These are phyloP conservation scores for Sphagnum magellanicum DNA, from an alignment of 228 moss, liverwort and hornwort species.

Conservation along the genomic window DNA sequence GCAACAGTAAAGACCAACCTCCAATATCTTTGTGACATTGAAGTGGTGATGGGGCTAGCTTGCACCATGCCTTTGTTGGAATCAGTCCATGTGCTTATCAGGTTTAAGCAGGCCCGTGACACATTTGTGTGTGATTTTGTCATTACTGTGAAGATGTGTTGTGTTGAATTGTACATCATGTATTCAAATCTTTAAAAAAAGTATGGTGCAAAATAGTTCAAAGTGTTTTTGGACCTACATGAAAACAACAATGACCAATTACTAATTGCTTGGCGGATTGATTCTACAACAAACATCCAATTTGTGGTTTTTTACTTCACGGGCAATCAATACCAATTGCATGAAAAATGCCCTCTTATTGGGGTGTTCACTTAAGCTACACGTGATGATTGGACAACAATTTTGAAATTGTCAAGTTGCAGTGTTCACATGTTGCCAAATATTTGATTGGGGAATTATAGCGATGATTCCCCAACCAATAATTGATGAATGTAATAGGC, in stretches of 20 bases:
- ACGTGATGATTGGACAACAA: neutral
- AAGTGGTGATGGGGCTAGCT: neutral
- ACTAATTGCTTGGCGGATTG: no score
- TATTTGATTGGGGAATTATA: neutral
- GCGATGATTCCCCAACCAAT: no score
- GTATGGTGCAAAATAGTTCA: neutral
- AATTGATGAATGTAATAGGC: no score
- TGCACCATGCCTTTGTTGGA: neutral
- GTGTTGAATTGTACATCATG: neutral
- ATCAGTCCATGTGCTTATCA: neutral
- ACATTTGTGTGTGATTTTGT: constrained; percentile 1
- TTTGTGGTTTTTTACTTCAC: neutral
- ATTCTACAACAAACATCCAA: no score
- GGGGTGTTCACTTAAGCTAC: neutral
- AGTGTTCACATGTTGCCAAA: neutral
- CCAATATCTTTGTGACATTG: neutral
- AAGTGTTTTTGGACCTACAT: neutral
- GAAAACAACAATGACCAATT: neutral
- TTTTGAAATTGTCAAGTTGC: neutral
- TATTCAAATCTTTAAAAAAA: neutral
- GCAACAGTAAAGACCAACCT: neutral
- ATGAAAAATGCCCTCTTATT: neutral
- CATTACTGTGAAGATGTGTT: neutral
- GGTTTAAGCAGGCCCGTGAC: neutral
- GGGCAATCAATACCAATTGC: neutral